Conservation (phyloP, 73 alveolate species). For the Paramecium octaurelia region DNA sequence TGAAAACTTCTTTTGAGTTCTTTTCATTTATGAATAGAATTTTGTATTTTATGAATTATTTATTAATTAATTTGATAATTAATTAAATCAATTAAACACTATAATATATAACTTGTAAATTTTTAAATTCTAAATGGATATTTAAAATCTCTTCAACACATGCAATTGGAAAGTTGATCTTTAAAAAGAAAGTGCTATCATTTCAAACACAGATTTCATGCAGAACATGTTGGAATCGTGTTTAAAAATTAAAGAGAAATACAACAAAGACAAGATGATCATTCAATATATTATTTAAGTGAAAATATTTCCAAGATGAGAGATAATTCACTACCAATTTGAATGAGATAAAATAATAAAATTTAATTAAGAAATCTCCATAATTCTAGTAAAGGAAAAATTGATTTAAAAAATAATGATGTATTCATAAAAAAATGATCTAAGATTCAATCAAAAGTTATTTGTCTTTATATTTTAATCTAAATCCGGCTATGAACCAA, state of each 20-base stretch:
- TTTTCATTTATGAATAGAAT: not conserved
- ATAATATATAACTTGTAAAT: not conserved
- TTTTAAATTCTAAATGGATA: not conserved
- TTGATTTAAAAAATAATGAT: too few relatives aligned
- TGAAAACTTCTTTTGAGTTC: not conserved
- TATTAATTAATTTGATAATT: not conserved
- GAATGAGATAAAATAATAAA: too few relatives aligned
- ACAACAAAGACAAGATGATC: not conserved
- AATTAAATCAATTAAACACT: not conserved
- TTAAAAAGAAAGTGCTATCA: not conserved
- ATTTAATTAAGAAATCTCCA: too few relatives aligned
- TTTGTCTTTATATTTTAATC: not conserved
- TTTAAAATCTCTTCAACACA: not conserved
- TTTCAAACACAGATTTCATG: not conserved
- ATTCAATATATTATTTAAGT: not conserved
- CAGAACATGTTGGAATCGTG: not conserved
- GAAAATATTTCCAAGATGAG: too few relatives aligned
- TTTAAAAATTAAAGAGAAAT: not conserved
- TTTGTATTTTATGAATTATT: not conserved
- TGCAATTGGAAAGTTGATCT: not conserved
- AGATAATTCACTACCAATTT: too few relatives aligned
- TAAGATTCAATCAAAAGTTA: not conserved
- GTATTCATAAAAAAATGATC: too few relatives aligned
- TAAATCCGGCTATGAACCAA: not conserved
- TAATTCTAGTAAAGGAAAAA: too few relatives aligned